phyloP scores from a whole-genome alignment of 257 asterid species.

The Petunia secreta region DNA sequence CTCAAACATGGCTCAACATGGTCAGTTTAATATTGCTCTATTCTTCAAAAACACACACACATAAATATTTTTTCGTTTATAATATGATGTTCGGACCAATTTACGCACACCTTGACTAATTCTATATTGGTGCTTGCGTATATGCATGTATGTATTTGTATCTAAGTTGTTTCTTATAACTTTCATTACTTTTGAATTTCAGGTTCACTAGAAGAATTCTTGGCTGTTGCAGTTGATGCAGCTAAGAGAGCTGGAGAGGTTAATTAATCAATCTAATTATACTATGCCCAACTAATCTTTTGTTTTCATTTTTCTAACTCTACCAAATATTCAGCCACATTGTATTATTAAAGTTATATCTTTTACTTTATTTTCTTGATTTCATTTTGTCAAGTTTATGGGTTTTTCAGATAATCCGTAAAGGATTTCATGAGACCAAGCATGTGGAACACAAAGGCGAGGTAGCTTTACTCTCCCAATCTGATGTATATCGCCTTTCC shows the following conservation, averaged over 20 bases:
- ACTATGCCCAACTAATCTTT: background rate
- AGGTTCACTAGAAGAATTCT: slow-evolving; percentile 62
- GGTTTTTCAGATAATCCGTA: slow-evolving; percentile 60
- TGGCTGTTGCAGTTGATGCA: slow-evolving; percentile 64
- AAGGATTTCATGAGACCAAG: slow-evolving; percentile 67
- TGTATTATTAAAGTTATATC: background rate
- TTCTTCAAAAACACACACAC: background rate
- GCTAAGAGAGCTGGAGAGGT: slow-evolving; percentile 83
- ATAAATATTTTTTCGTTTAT: background rate
- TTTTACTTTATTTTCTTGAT: slow-evolving; percentile 13
- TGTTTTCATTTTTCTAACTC: background rate
- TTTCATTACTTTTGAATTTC: slow-evolving; percentile 24
- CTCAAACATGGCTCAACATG: background rate
- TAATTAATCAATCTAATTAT: slow-evolving; percentile 11
- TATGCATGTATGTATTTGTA: background rate
- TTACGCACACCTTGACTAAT: too few relatives aligned
- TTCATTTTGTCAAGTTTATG: slow-evolving; percentile 19
- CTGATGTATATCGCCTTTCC: background rate
- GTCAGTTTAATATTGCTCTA: background rate
- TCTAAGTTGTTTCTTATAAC: background rate
- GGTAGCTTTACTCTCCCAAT: slow-evolving; percentile 39
- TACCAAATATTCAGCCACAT: background rate
- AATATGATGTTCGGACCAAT: too few relatives aligned
- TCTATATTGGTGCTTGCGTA: too few relatives aligned
- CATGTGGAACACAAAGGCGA: slow-evolving; percentile 77